A percentile compares a stretch with the other conserved stretches of the same genome.
phyloP scores from a whole-genome alignment of 1,284 basidiomycete species.

The Leccinum pachyderme region DNA sequence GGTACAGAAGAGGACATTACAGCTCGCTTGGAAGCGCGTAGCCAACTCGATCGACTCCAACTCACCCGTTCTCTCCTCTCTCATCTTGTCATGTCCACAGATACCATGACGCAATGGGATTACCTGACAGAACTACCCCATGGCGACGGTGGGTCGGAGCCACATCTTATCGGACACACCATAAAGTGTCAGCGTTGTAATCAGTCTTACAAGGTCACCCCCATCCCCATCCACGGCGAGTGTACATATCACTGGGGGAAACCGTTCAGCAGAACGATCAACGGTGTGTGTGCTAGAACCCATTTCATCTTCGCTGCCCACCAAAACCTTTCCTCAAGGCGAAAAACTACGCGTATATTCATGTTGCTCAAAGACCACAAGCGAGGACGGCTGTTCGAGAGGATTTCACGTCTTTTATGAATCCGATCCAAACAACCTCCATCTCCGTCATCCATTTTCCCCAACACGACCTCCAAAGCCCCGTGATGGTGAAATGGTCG shows the following conservation, averaged over 20 bases:
- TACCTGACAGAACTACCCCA: conserved; percentile 71
- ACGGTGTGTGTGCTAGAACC: conserved; percentile 44
- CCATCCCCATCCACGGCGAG: conserved; percentile 54
- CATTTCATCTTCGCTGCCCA: conserved; percentile 11
- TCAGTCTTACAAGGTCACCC: conserved; percentile 65
- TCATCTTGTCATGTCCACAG: conserved; percentile 55
- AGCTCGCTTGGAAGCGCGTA: conserved; percentile 56
- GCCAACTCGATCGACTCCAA: conserved; percentile 54
- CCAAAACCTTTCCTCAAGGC: conserved; percentile 41
- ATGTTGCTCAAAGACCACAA: conserved; percentile 62
- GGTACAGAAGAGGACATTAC: conserved; percentile 75
- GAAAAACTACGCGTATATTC: conserved; percentile 62
- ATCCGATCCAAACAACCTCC: conserved; percentile 63
- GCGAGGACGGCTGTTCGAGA: conserved; percentile 60
- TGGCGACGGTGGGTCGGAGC: conserved; percentile 57
- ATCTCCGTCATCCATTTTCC: conserved; percentile 74
- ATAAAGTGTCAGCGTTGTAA: conserved; percentile 79
- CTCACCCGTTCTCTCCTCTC: conserved; percentile 57
- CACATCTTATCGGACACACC: conserved; percentile 64
- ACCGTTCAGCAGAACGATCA: conserved; percentile 52
- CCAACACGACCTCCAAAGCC: conserved; percentile 37
- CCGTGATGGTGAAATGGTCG: conserved; percentile 11
- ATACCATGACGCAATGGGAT: conserved; percentile 63
- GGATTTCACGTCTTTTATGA: conserved; percentile 82
- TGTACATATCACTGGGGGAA: conserved; percentile 86